These are phyloP conservation scores for Pholiota conissans DNA, from an alignment of 768 basidiomycete genomes.

Conservation along the genomic window DNA sequence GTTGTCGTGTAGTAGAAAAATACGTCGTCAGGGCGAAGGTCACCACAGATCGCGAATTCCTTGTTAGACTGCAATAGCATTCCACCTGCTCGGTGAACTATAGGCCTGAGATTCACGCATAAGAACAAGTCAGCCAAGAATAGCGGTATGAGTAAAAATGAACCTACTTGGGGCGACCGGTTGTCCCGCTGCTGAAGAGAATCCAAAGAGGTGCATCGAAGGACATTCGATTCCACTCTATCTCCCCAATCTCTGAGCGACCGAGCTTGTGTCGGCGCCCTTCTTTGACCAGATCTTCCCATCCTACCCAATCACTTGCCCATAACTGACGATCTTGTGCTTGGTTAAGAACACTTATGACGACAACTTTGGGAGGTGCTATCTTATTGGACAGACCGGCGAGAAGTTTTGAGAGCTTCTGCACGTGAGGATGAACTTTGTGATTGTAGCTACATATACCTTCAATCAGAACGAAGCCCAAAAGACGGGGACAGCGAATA, in stretches of 20 bases:
- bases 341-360: constrained; percentile 49
- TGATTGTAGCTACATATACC: constrained; percentile 58
- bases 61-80: constrained; percentile 76
- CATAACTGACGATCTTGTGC: constrained; percentile 34
- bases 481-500: constrained; percentile 8
- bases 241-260: constrained; percentile 53
- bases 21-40: constrained; percentile 63
- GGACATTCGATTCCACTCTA: constrained; percentile 56
- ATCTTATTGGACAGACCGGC: constrained; percentile 44
- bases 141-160: not conserved
- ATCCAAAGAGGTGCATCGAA: constrained; percentile 88
- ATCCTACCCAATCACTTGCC: constrained; percentile 50
- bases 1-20: constrained; percentile 86
- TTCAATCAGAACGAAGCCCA: constrained; percentile 8
- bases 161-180: constrained; percentile 64
- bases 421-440: constrained; percentile 64
- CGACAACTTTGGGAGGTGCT: constrained; percentile 49
- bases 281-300: constrained; percentile 51
- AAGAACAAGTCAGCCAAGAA: constrained; percentile 6
- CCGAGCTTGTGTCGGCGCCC: constrained; percentile 49
- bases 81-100: constrained; percentile 77
- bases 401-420: constrained; percentile 62
- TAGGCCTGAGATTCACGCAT: constrained; percentile 48
- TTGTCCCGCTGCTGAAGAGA: constrained; percentile 83
- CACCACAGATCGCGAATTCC: constrained; percentile 68